These are phyloP conservation scores for Teunomyces gatunensis DNA, from an alignment of 805 yeast species.

Conservation along the genomic window DNA sequence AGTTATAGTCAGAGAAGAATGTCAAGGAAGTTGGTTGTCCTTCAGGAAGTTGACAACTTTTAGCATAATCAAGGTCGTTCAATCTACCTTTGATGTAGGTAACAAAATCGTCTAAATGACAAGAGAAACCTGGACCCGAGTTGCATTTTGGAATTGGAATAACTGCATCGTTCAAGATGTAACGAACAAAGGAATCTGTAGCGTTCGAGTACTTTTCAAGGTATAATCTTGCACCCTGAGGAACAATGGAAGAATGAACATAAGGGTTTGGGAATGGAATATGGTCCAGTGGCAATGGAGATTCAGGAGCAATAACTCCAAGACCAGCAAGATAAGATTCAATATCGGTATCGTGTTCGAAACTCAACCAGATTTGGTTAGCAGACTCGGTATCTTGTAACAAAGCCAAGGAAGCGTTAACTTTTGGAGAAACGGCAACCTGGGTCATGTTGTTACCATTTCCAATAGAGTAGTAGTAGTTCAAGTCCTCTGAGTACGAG, in stretches of 20 bases:
- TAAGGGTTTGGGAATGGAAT: conserved; percentile 49
- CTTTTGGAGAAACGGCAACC: conserved; percentile 57
- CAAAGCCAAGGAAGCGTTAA: conserved; percentile 48
- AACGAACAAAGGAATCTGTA: conserved; percentile 33
- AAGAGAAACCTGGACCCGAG: conserved; percentile 43
- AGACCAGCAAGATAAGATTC: conserved; percentile 61
- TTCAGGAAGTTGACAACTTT: conserved; percentile 24
- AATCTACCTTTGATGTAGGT: conserved; percentile 27
- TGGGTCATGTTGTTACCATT: conserved; percentile 59
- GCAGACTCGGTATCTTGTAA: conserved; percentile 41
- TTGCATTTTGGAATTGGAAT: conserved; percentile 33
- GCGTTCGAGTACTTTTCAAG: conserved; percentile 35
- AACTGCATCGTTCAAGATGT: conserved; percentile 40
- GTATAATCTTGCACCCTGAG: conserved; percentile 40
- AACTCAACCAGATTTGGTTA: conserved; percentile 61
- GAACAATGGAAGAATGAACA: conserved; percentile 38
- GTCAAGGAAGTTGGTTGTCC: conserved; percentile 25
- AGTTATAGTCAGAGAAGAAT: conserved; percentile 41
- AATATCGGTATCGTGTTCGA: conserved; percentile 74
- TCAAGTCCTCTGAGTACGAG: conserved; percentile 59
- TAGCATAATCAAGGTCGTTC: conserved; percentile 20
- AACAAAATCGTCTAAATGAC: conserved; percentile 36
- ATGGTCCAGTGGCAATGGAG: conserved; percentile 43
- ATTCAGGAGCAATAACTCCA: conserved; percentile 48
- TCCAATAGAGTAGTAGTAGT: conserved; percentile 59